A percentile compares a stretch with the other conserved stretches of the same genome.
These are phyloP conservation scores for Colletotrichum noveboracense DNA, from an alignment of 2,329 filamentous ascomycete species.

Conservation along the genomic window DNA sequence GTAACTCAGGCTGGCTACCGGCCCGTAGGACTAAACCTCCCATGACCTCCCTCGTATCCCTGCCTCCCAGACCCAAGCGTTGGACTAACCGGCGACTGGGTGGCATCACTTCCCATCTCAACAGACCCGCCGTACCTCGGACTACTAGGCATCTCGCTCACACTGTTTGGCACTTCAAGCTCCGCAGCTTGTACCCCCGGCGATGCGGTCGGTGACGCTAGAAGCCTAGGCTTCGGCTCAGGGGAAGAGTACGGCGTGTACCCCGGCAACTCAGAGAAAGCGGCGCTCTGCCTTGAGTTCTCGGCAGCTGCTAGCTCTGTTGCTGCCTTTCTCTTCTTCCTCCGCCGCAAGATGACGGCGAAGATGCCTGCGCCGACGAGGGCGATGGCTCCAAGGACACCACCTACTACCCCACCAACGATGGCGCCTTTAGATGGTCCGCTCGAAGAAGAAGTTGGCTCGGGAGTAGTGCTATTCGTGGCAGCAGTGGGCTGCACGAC, in stretches of 20 bases:
- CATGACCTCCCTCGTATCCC: not conserved
- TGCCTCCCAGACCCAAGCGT: not conserved
- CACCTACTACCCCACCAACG: not conserved
- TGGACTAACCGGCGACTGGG: not conserved
- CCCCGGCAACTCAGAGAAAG: not conserved
- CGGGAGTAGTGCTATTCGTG: not conserved
- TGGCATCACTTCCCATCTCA: constrained; percentile 2
- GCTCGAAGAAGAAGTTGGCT: not conserved
- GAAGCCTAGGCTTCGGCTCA: not conserved
- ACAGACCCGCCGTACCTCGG: constrained; percentile 4
- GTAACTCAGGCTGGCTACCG: not conserved
- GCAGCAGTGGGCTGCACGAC: not conserved
- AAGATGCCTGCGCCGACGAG: not conserved
- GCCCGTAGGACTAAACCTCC: not conserved
- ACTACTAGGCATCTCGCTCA: constrained; percentile 13
- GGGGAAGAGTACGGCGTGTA: not conserved
- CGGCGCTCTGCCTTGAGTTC: not conserved
- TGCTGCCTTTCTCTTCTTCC: not conserved
- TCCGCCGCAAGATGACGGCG: not conserved
- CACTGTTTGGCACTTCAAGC: not conserved
- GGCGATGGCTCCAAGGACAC: not conserved
- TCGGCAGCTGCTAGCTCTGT: not conserved
- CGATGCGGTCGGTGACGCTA: not conserved
- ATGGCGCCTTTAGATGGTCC: not conserved
- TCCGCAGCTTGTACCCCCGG: not conserved